These are phyloP conservation scores for Peronospora farinosa DNA, from an alignment of 352 stramenopile species.

Conservation along the genomic window DNA sequence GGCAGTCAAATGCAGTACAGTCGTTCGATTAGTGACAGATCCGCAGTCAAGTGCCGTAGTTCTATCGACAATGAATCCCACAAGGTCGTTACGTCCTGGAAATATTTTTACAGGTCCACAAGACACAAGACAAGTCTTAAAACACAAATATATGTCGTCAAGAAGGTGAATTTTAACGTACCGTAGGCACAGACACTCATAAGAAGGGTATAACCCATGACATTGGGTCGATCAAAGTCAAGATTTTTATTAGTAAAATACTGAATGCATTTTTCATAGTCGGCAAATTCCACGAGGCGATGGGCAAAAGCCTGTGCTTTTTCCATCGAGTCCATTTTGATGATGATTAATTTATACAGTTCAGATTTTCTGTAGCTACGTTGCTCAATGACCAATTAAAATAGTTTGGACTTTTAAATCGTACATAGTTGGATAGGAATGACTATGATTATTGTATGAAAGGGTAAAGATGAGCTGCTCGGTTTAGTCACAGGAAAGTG, in stretches of 20 bases:
- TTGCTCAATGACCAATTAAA: constrained; percentile 17
- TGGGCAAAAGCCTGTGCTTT: constrained; percentile 67
- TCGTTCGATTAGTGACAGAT: constrained; percentile 63
- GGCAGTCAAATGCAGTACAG: constrained; percentile 66
- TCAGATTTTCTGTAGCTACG: constrained; percentile 5
- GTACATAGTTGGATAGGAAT: constrained; percentile 18
- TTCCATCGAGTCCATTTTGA: background rate
- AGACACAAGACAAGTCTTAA: too few relatives aligned
- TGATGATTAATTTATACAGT: too few relatives aligned
- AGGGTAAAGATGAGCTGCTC: constrained; percentile 4
- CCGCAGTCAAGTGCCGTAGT: constrained; percentile 52
- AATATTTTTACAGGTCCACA: background rate
- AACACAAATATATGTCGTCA: too few relatives aligned
- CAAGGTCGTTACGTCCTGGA: constrained; percentile 57
- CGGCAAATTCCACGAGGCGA: constrained; percentile 68
- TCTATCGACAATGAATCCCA: constrained; percentile 44
- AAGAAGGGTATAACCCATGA: constrained; percentile 67
- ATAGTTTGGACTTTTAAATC: constrained; percentile 5
- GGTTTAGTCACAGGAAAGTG: constrained; percentile 23
- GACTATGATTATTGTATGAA: too few relatives aligned
- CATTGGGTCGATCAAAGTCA: constrained; percentile 54
- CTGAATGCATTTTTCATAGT: constrained; percentile 44
- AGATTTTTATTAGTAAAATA: constrained; percentile 57
- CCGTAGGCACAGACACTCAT: constrained; percentile 74
- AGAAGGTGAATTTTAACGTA: constrained; percentile 17